A percentile compares a stretch with the other conserved stretches of the same genome.
phyloP scores from a whole-genome alignment of 2,329 filamentous ascomycete species.

The Trichoderma polysporum region DNA sequence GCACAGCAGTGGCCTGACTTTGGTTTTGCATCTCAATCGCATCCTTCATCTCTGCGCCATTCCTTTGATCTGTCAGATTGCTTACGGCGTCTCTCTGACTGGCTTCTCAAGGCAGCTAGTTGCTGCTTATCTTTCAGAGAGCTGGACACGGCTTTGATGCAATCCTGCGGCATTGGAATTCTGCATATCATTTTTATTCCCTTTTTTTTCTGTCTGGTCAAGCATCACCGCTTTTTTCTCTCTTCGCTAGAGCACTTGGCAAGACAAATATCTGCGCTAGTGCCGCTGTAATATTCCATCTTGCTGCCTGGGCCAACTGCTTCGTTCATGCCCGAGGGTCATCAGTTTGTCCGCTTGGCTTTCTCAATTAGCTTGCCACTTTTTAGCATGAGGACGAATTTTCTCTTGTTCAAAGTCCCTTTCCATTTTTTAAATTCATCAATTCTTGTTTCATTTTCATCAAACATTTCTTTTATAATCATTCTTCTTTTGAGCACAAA shows the following conservation, averaged over 20 bases:
- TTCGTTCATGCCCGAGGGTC: not conserved
- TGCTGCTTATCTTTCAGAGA: not conserved
- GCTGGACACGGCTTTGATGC: not conserved
- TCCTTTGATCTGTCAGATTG: not conserved
- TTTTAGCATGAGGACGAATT: not conserved
- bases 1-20: slow-evolving; percentile 1
- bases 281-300: not conserved
- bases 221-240: not conserved
- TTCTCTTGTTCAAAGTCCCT: not conserved
- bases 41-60: not conserved
- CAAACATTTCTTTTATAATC: not conserved
- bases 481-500: not conserved
- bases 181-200: not conserved
- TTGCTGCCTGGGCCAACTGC: not conserved
- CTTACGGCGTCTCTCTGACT: not conserved
- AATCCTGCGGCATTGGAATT: not conserved
- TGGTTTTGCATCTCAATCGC: not conserved
- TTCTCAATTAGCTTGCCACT: not conserved
- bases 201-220: not conserved
- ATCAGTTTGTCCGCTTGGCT: not conserved
- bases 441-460: not conserved
- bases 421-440: not conserved
- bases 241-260: not conserved
- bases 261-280: not conserved
- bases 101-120: not conserved